Evolutionary conservation across 2,329 filamentous ascomycete genomes (phyloP).

Genomic region (Aspergillus jensenii): DNA sequence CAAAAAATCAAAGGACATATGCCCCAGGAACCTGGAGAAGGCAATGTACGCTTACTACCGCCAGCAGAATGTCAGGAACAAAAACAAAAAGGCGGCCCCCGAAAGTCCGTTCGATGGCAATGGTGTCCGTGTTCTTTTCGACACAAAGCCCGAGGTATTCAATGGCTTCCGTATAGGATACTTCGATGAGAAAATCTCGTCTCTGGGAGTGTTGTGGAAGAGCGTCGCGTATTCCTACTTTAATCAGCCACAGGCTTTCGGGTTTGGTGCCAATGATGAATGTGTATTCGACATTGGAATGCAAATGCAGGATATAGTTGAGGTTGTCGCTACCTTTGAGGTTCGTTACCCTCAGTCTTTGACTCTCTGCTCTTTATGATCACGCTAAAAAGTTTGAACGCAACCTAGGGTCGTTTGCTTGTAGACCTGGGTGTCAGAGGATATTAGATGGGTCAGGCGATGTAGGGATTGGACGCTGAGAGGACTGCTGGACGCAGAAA

Average conservation of each 20-base stretch:
- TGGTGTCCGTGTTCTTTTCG: neutral
- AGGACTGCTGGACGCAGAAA: too few relatives aligned
- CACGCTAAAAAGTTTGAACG: neutral
- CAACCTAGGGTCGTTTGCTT: neutral
- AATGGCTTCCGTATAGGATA: neutral
- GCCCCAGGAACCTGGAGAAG: neutral
- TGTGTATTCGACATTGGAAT: neutral
- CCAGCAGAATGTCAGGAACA: neutral
- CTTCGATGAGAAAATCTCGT: neutral
- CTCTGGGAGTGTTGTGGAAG: neutral
- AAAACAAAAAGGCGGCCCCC: neutral
- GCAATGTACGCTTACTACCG: neutral
- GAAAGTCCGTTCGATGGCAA: neutral
- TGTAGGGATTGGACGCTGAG: too few relatives aligned
- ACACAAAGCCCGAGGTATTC: neutral
- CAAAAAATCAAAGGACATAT: neutral
- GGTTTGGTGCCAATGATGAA: neutral
- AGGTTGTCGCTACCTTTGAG: neutral
- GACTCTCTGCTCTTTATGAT: neutral
- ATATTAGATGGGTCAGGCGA: neutral
- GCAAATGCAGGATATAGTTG: neutral
- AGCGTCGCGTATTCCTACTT: too few relatives aligned
- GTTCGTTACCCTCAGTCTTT: neutral
- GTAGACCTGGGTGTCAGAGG: neutral
- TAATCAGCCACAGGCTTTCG: neutral